phyloP scores from a whole-genome alignment of 2,329 filamentous ascomycete species.

The Aureobasidium musti region DNA sequence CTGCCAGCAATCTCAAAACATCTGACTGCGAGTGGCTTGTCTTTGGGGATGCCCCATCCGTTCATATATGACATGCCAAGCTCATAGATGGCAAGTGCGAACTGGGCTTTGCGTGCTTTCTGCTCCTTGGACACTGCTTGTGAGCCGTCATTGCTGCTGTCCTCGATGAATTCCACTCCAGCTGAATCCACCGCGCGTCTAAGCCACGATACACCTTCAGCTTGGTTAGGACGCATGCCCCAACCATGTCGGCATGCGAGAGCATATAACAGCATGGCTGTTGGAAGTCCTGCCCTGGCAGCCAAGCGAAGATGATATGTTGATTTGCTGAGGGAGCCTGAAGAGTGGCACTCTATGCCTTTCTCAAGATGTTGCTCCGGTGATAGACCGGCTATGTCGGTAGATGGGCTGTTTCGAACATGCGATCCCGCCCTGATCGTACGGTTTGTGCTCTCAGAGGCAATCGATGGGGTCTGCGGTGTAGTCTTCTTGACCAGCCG shows the following conservation, averaged over 20 bases:
- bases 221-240: slow-evolving; percentile 92
- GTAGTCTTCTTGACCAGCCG: slow-evolving; percentile 30
- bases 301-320: slow-evolving; percentile 94
- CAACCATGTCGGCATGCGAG: slow-evolving; percentile 94
- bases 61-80: slow-evolving; percentile 97
- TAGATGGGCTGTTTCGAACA: slow-evolving; percentile 41
- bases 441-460: slow-evolving; percentile 45
- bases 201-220: slow-evolving; percentile 88
- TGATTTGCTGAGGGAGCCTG: slow-evolving; percentile 84
- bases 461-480: slow-evolving; percentile 39
- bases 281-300: slow-evolving; percentile 80
- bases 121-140: slow-evolving; percentile 52
- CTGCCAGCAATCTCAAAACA: slow-evolving; percentile 96
- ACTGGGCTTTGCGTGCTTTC: slow-evolving; percentile 86
- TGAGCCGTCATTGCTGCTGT: slow-evolving; percentile 58
- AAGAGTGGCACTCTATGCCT: slow-evolving; percentile 86
- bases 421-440: slow-evolving; percentile 46
- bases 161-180: slow-evolving; percentile 78
- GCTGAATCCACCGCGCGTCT: slow-evolving; percentile 86
- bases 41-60: slow-evolving; percentile 94
- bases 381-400: slow-evolving; percentile 62
- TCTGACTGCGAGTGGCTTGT: slow-evolving; percentile 80
- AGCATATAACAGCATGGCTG: slow-evolving; percentile 94
- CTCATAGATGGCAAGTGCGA: slow-evolving; percentile 94
- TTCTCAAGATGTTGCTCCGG: slow-evolving; percentile 87